phyloP scores from a whole-genome alignment of 495 filamentous ascomycete genomes.

The Penicillium nucicola region DNA sequence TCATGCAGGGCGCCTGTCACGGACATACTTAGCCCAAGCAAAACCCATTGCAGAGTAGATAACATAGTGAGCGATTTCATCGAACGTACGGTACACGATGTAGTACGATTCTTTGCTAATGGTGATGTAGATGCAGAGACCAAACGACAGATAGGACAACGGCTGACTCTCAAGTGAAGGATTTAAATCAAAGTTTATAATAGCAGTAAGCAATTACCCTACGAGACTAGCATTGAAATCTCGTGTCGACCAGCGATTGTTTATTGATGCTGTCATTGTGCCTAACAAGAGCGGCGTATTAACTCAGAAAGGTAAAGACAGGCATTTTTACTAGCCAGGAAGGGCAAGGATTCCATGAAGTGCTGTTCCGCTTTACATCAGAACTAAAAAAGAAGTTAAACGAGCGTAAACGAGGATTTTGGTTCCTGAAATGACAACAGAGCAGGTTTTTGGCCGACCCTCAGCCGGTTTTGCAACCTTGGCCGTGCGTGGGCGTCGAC shows the following conservation, averaged over 20 bases:
- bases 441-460: slow-evolving; percentile 10
- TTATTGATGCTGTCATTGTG: slow-evolving; percentile 7
- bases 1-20: neutral
- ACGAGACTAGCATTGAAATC: neutral
- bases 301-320: slow-evolving; percentile 5
- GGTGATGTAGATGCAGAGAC: neutral
- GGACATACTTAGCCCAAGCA: neutral
- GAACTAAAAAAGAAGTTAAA: neutral
- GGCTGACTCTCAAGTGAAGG: neutral
- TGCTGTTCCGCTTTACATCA: slow-evolving; percentile 5
- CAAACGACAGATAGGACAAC: neutral
- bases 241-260: neutral
- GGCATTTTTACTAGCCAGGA: slow-evolving; percentile 3
- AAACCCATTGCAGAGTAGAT: neutral
- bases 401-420: too few species aligned
- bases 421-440: slow-evolving; percentile 9
- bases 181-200: neutral
- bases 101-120: neutral
- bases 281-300: neutral
- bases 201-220: slow-evolving; percentile 2
- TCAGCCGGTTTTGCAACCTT: slow-evolving; percentile 11
- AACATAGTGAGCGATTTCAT: neutral
- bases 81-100: neutral
- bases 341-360: neutral
- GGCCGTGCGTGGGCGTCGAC: slow-evolving; percentile 12